phyloP scores from a whole-genome alignment of 148 eudicot species.

The Arbutus unedo region DNA sequence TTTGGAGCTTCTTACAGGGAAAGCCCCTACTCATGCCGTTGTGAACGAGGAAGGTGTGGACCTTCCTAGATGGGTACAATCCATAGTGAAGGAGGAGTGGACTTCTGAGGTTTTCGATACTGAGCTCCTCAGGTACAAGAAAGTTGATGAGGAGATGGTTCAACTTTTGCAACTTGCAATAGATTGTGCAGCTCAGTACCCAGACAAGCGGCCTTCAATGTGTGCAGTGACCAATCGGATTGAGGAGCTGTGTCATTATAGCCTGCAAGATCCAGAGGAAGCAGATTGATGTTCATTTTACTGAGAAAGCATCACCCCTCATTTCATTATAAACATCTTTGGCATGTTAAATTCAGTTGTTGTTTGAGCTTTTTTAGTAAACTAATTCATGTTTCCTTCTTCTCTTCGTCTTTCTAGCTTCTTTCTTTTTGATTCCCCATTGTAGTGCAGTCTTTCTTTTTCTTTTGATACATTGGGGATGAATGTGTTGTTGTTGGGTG shows the following conservation, averaged over 20 bases:
- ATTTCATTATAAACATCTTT: conserved; percentile 8
- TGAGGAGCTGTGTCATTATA: conserved; percentile 45
- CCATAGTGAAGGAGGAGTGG: conserved; percentile 78
- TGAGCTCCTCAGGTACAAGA: conserved; percentile 79
- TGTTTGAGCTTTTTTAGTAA: background rate
- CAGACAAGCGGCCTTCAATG: conserved; percentile 78
- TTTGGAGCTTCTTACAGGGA: conserved; percentile 79
- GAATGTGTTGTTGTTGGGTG: conserved; percentile 26
- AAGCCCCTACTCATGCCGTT: conserved; percentile 81
- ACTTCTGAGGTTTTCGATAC: conserved; percentile 89
- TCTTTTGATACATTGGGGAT: conserved; percentile 10
- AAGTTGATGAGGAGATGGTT: conserved; percentile 71
- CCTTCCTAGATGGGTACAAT: conserved; percentile 91
- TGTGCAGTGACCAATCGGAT: conserved; percentile 38
- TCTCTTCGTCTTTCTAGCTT: background rate
- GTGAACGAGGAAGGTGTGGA: conserved; percentile 90
- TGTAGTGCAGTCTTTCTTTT: background rate
- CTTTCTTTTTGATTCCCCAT: background rate
- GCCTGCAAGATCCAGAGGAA: background rate
- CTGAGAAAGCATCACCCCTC: background rate
- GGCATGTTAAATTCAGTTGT: background rate
- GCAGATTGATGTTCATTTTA: background rate
- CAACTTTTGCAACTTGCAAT: conserved; percentile 55
- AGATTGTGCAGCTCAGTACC: conserved; percentile 62
- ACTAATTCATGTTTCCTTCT: conserved; percentile 12